Evolutionary conservation across 257 asterid genomes (phyloP), one percentile per base, ranked within the genome.

Genomic region (Nicotiana sylvestris): DNA sequence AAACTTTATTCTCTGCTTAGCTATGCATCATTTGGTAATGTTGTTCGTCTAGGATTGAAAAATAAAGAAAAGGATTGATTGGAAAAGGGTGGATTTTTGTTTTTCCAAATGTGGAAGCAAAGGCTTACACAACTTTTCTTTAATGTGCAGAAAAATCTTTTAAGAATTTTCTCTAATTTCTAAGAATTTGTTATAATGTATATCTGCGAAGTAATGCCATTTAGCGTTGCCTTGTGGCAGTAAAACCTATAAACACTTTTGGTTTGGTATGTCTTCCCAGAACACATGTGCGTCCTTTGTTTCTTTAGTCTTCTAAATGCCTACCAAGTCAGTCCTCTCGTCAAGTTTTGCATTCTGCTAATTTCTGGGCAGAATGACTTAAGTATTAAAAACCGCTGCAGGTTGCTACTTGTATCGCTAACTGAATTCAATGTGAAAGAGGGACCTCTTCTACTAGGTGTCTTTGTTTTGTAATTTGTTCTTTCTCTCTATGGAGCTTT

Each of bases 151-250:
- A n/a, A 35, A 68, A 5, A 11, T 5, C 1, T 70, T 70, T 21
- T 5, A 43, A 70, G 15, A 43, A 70, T 70, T 70, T 43, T 2
- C 78, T n/a, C 33, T 21, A 21, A 12, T 21, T 70, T 70, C 57
- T 0, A 46, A 70, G 6, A 11, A 21, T 70, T 70, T 21, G 57
- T 43, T 43, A 70, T 5, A 70, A 11, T n/a, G 2, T 16, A 69
- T 29, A 39, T 43, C 35, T 70, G 78, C 37, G 5, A 11, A 70
- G 21, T 21, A 21, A 70, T 70, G 78, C 27, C 78, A 43, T 21
- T 55, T 21, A 21, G 60, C 35, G 43, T 70, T 70, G 58, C 78
- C 78, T 70, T 70, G 78, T 70, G 78, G 6, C 58, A n/a, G 57
- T 39, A 39, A 43, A 70, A 70, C 78, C n/a, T 70, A 9, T 43